Base-by-base conservation (phyloP, 805 yeast genomes). In the Naumovozyma dairenensis region DNA sequence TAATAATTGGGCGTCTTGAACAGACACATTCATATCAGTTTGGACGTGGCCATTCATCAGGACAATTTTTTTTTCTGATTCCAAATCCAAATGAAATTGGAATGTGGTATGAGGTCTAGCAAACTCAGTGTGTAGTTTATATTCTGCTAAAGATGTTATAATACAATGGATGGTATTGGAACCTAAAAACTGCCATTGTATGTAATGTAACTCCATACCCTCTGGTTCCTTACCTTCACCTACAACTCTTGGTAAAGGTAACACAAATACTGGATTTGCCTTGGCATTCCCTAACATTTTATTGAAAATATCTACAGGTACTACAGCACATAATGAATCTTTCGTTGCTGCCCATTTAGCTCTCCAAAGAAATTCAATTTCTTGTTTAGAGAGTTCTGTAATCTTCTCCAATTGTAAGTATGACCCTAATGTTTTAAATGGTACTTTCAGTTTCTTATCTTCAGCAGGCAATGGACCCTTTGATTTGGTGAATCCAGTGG, bases 71-170 rank as follows among this genome's bases (percentile, higher is more conserved):
- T 82, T 78, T 12, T 68, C 66, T 0, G 66, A 58, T 4, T 61
- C 63, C 32, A 89, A 60, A 36, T 92, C 96, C 28, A 78, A 74
- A 61, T 89, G 96, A 66, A 89, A 81, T 58, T 77, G 74, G 42
- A 92, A 65, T 0, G 95, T 83, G 0, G 96, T 85, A 57, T 92
- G 97, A 1, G 98, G 97, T 53, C 84, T 79, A 7, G 98, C 95
- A 58, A 68, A 92, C 53, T 89, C 96, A 36, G 73, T 74, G 52
- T 89, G 96, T 19, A 86, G 68, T 57, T 89, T 86, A 60, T 75
- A 92, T 59, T 92, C 97, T 2, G 92, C 87, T 43, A 92, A 68
- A 0, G 96, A 77, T 2, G 98, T 92, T 47, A 92, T 66, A 71
- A 92, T 70, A 53, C 94, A 84, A 60, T 92, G 96, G 1, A 83